phyloP scores from a whole-genome alignment of 371 early-diverging fungal genomes.

The Blastocladiella emersonii region DNA sequence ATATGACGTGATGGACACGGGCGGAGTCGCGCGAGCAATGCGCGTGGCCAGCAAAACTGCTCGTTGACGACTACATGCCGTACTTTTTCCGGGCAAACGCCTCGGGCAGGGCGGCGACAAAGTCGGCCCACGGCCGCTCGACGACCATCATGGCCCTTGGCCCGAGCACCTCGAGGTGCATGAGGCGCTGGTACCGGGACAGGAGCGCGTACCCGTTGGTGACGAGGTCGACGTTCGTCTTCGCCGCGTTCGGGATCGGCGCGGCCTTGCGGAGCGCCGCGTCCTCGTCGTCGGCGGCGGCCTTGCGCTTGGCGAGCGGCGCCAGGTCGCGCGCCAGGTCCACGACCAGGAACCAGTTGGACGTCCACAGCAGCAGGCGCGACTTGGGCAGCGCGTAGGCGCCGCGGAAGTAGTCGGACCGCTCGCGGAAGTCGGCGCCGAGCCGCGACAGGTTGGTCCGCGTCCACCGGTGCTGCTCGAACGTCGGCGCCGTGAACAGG shows the following conservation, averaged over 20 bases:
- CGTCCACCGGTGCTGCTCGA: background rate
- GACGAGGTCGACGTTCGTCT: background rate
- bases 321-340: background rate
- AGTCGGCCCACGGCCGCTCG: conserved; percentile 9
- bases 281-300: background rate
- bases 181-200: conserved; percentile 8
- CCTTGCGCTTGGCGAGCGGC: background rate
- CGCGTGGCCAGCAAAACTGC: too few species aligned
- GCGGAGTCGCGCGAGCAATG: too few species aligned
- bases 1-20: too few species aligned
- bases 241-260: background rate
- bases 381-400: background rate
- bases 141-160: conserved; percentile 8
- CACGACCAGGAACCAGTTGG: background rate
- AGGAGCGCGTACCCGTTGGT: background rate
- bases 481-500: background rate
- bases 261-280: background rate
- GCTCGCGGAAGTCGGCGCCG: background rate
- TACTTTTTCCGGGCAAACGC: conserved; percentile 4
- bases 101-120: conserved; percentile 2
- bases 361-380: background rate
- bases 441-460: background rate
- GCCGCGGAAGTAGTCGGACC: background rate
- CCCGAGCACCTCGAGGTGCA: conserved; percentile 6
- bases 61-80: background rate